Percentiles rank a stretch among this genome's conserved stretches.
These are phyloP conservation scores for Gossypium longicalyx DNA, from an alignment of 345 rosid species.

Conservation along the genomic window DNA sequence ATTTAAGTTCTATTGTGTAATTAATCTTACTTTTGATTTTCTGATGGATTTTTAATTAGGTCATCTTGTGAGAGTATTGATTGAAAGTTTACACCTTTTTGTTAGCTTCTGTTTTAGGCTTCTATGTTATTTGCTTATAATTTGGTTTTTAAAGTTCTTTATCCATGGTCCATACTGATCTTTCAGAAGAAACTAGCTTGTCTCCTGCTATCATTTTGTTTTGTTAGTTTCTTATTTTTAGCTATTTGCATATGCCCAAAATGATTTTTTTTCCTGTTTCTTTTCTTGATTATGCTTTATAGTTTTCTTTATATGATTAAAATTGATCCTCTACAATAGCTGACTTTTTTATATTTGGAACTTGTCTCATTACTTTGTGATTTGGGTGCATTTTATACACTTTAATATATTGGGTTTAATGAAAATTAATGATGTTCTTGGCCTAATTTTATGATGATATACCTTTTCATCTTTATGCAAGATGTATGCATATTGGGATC, in stretches of 20 bases:
- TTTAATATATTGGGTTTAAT: too few species aligned
- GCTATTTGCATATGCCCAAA: not conserved
- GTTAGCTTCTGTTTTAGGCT: constrained; percentile 5
- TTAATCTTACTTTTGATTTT: not conserved
- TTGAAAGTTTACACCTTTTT: not conserved
- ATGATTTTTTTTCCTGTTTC: not conserved
- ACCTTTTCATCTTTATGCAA: too few species aligned
- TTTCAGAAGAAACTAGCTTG: not conserved
- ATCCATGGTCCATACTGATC: constrained; percentile 2
- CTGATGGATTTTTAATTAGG: constrained; percentile 4
- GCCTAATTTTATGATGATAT: too few species aligned
- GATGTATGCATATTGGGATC: not conserved
- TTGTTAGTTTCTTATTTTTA: not conserved
- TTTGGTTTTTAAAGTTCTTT: not conserved
- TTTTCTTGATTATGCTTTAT: not conserved
- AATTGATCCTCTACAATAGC: too few species aligned
- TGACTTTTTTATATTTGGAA: too few species aligned
- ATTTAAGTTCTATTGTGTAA: not conserved
- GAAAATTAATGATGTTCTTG: too few species aligned
- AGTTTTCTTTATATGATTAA: not conserved
- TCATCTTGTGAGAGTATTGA: not conserved
- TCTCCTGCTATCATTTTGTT: not conserved
- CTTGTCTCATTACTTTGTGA: too few species aligned
- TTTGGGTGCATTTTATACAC: too few species aligned
- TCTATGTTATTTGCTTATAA: not conserved